These are phyloP conservation scores for Trichoderma sp. DNA, from an alignment of 2,329 filamentous ascomycete genomes.

Conservation along the genomic window DNA sequence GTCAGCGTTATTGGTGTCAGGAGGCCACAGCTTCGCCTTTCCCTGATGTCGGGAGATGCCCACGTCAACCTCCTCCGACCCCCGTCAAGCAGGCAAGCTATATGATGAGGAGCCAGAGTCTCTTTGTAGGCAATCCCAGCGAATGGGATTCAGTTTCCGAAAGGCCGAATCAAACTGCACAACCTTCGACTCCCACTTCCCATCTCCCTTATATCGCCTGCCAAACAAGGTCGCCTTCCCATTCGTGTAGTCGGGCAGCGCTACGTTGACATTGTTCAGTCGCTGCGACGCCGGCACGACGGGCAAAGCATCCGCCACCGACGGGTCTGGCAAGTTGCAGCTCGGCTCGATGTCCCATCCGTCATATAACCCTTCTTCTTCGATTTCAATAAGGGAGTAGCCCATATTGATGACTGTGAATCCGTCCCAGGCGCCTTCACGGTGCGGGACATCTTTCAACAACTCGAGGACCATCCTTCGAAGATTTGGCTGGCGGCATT, in stretches of 20 bases:
- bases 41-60: too few relatives aligned
- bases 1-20: too few relatives aligned
- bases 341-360: slow-evolving; percentile 11
- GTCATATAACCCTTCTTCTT: slow-evolving; percentile 22
- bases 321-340: slow-evolving; percentile 4
- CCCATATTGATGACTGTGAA: slow-evolving; percentile 30
- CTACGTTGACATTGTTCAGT: slow-evolving; percentile 20
- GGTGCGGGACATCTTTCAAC: slow-evolving; percentile 30
- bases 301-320: background rate
- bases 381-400: slow-evolving; percentile 28
- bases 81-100: too few relatives aligned
- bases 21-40: too few relatives aligned
- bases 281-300: slow-evolving; percentile 10
- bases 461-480: slow-evolving; percentile 35
- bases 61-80: too few relatives aligned
- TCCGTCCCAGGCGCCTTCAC: slow-evolving; percentile 36
- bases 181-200: slow-evolving; percentile 9
- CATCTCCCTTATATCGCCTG: slow-evolving; percentile 8
- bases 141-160: background rate
- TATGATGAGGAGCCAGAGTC: background rate
- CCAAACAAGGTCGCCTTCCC: slow-evolving; percentile 17
- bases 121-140: background rate
- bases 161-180: slow-evolving; percentile 18
- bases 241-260: slow-evolving; percentile 9
- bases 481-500: slow-evolving; percentile 40